Base-by-base conservation (phyloP, 441 rosid species). In the Dalechampia spathulata region DNA sequence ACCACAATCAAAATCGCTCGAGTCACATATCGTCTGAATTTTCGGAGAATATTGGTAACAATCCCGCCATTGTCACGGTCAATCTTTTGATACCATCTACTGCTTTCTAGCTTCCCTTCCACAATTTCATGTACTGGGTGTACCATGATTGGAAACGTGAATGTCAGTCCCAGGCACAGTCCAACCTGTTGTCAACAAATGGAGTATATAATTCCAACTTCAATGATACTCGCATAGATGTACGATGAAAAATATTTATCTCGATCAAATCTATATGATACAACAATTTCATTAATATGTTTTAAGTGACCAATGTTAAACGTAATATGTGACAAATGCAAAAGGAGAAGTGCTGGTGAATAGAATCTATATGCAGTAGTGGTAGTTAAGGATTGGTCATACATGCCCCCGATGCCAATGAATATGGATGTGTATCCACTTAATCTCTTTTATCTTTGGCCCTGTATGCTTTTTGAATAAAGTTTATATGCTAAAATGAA, bases 61-160 rank as follows among this genome's bases (percentile, higher is more conserved):
- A 60, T 22, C 36, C 66, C 67, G 47, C 58, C 71, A 42, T 65
- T 74, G 19, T 23, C 38, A 54, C 59, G 34, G 1, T 46, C 60
- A 28, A 58, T 68, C 72, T 67, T 83, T 62, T 64, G 76, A 63
- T 79, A 72, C 72, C 82, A 80, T 14, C 45, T 22, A 0, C 48
- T 52, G 36, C 55, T 78, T 59, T 72, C 73, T 57, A 85, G 69
- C 77, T 82, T 87, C 49, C 78, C 85, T 58, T 86, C 97, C 28
- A 87, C 67, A 44, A 92, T 89, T 85, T 89, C 99, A 10, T 79
- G 74, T 15, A 89, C 67, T 0, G 97, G 99, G 58, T 83, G 96
- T 5, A 82, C 75, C 97, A 82, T 85, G 64, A 89, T 79, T 0
- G 97, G 97, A 52, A 83, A 82, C 17, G 97, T 89, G 75, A 92